These are phyloP conservation scores for Stramenopiles sp. DNA, from an alignment of 352 stramenopile genomes.

Conservation along the genomic window DNA sequence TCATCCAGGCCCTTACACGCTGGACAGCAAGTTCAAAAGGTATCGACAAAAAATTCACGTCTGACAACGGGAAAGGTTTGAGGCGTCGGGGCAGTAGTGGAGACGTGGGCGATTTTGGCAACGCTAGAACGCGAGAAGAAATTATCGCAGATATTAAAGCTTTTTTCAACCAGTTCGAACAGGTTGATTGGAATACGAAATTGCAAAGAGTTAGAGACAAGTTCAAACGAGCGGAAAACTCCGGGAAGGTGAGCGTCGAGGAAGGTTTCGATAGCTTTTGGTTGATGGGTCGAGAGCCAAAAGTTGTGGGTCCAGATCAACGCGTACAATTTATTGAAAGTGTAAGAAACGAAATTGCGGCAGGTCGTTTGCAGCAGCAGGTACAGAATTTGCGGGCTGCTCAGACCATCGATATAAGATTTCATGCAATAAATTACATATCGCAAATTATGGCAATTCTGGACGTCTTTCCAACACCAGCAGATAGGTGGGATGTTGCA, in stretches of 20 bases:
- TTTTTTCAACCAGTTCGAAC: background rate
- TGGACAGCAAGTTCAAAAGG: background rate
- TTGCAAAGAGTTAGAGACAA: background rate
- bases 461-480: background rate
- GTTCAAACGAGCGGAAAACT: background rate
- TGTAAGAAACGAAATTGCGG: background rate
- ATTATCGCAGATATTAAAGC: background rate
- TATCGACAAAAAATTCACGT: background rate
- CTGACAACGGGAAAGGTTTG: background rate
- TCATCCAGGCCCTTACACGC: background rate
- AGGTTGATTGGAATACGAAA: background rate
- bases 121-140: background rate
- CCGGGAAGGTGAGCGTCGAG: background rate
- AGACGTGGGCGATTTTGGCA: background rate
- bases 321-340: background rate
- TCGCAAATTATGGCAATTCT: background rate
- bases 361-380: background rate
- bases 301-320: background rate
- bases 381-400: background rate
- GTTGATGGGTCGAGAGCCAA: background rate
- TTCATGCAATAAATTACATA: background rate
- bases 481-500: background rate
- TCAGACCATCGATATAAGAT: background rate
- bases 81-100: background rate
- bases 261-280: background rate